A percentile compares a stretch with the other conserved stretches of the same genome.
Evolutionary conservation across 805 yeast species (phyloP).

Genomic region (fission yeast (Schizosaccharomyces pombe)): DNA sequence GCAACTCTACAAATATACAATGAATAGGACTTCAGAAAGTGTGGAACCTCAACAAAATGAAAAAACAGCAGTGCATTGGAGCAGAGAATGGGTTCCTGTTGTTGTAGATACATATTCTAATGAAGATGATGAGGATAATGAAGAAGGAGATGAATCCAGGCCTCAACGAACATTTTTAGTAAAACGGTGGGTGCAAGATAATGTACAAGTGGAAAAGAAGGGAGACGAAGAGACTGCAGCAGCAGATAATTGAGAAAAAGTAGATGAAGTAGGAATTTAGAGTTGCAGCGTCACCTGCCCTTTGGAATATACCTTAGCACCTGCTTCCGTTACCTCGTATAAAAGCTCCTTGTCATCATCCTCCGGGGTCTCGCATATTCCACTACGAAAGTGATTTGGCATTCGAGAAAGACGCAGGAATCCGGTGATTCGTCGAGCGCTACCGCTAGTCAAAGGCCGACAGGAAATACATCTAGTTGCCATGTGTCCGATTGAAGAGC

Average conservation of each 20-base stretch:
- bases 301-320: background rate
- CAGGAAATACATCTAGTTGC: background rate
- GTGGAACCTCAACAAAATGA: background rate
- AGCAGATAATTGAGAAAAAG: no score
- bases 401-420: background rate
- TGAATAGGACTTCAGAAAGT: background rate
- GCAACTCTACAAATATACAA: no score
- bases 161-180: background rate
- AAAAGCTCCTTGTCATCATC: conserved; percentile 1
- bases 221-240: background rate
- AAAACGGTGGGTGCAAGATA: background rate
- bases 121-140: background rate
- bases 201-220: background rate
- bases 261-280: no score
- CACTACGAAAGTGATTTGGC: background rate
- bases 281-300: background rate
- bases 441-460: background rate
- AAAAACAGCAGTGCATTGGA: background rate
- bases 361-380: background rate
- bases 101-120: background rate
- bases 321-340: background rate
- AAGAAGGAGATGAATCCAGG: background rate
- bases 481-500: background rate
- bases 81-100: background rate
- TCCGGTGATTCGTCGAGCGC: background rate